phyloP scores from a whole-genome alignment of 1,284 basidiomycete species.

The Ustilago bromivora region DNA sequence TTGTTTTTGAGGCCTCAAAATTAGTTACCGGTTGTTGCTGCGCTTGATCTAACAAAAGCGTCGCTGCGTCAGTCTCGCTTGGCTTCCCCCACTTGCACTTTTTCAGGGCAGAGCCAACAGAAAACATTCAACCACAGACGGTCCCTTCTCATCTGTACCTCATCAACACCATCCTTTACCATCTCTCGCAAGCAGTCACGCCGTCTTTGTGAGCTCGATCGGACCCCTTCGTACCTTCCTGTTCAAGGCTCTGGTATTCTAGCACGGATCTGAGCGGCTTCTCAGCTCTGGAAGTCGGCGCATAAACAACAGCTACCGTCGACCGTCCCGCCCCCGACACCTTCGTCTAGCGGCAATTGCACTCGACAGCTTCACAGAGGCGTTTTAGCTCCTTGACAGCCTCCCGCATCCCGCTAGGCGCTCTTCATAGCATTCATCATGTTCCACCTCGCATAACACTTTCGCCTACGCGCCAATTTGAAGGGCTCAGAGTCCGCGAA shows the following conservation, averaged over 20 bases:
- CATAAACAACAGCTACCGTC: not conserved
- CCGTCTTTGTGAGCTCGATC: no score
- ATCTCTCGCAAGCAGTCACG: not conserved
- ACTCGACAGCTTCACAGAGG: not conserved
- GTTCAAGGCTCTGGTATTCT: no score
- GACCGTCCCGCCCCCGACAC: not conserved
- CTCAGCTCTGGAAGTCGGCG: not conserved
- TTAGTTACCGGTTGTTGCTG: not conserved
- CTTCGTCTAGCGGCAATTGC: not conserved
- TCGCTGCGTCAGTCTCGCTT: not conserved
- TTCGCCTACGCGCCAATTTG: not conserved
- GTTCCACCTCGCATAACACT: slow-evolving; percentile 4
- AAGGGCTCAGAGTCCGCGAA: not conserved
- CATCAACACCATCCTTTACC: not conserved
- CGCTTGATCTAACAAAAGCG: not conserved
- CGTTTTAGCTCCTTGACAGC: not conserved
- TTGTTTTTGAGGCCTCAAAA: not conserved
- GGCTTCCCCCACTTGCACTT: slow-evolving; percentile 1
- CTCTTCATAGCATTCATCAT: slow-evolving; percentile 4
- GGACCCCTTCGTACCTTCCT: no score
- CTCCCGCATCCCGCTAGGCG: not conserved
- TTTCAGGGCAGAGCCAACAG: slow-evolving; percentile 2
- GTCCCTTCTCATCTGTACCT: not conserved
- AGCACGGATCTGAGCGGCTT: not conserved
- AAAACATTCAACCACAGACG: not conserved